These are phyloP conservation scores for Urochloa ruziziensis DNA, from an alignment of 176 grass and related monocot species.

Conservation along the genomic window DNA sequence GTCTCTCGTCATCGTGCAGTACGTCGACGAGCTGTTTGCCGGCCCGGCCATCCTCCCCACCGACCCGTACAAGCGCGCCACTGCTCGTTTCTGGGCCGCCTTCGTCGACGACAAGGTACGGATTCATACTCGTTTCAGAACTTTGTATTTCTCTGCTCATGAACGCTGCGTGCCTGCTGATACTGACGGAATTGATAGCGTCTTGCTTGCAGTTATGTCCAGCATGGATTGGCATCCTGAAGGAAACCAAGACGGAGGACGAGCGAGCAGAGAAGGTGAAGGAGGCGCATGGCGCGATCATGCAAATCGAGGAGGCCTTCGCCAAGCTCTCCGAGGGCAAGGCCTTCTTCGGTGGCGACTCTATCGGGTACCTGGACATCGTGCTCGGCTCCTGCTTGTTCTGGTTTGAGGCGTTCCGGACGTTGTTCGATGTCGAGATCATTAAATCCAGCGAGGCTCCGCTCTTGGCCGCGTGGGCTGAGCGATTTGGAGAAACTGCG, in stretches of 20 bases:
- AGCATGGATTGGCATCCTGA: neutral
- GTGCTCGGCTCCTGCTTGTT: slow-evolving; percentile 27
- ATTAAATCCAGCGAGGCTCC: slow-evolving; percentile 19
- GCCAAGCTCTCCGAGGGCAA: slow-evolving; percentile 14
- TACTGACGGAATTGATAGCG: neutral
- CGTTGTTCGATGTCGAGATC: neutral
- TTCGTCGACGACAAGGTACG: neutral
- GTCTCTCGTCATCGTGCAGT: slow-evolving; percentile 41
- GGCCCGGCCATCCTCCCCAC: slow-evolving; percentile 21
- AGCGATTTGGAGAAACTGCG: neutral
- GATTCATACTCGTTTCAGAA: too few species aligned
- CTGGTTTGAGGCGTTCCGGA: slow-evolving; percentile 21
- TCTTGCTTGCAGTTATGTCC: neutral
- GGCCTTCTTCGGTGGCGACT: slow-evolving; percentile 40
- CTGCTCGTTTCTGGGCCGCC: neutral
- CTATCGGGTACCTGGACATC: slow-evolving; percentile 30
- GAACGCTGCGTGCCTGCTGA: too few species aligned
- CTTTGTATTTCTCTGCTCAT: neutral
- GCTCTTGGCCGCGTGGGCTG: slow-evolving; percentile 37
- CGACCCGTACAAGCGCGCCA: neutral
- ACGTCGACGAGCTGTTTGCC: slow-evolving; percentile 38
- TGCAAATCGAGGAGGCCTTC: slow-evolving; percentile 23
- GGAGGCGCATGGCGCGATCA: neutral
- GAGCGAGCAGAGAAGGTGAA: slow-evolving; percentile 1
- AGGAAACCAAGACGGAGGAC: slow-evolving; percentile 19